phyloP scores from a whole-genome alignment of 2,329 filamentous ascomycete species.

The Monilinia laxa region DNA sequence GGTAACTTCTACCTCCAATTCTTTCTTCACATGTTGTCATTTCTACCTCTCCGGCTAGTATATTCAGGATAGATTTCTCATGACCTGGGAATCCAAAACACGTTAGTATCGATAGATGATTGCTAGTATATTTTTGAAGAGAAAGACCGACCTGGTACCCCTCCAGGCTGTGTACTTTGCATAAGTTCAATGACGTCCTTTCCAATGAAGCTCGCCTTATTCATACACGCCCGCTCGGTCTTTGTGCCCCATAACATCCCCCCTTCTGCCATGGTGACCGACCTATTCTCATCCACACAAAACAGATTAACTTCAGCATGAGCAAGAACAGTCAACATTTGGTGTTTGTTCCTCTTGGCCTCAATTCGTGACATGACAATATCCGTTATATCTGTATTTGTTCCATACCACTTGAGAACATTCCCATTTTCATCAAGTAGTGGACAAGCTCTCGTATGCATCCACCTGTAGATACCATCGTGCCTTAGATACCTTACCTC shows the following conservation, averaged over 20 bases:
- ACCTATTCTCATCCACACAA: slow-evolving; percentile 27
- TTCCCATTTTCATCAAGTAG: slow-evolving; percentile 24
- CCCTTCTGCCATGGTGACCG: slow-evolving; percentile 32
- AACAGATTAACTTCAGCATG: slow-evolving; percentile 35
- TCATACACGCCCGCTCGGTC: not conserved
- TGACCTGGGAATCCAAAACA: slow-evolving; percentile 23
- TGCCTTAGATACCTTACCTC: slow-evolving; percentile 32
- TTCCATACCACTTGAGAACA: slow-evolving; percentile 35
- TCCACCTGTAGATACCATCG: slow-evolving; percentile 35
- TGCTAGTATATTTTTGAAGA: not conserved
- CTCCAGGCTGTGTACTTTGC: slow-evolving; percentile 24
- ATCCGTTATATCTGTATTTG: slow-evolving; percentile 35
- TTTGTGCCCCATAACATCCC: slow-evolving; percentile 27
- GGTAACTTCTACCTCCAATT: slow-evolving; percentile 28
- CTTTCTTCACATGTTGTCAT: slow-evolving; percentile 32
- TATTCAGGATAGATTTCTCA: slow-evolving; percentile 28
- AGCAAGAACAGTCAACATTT: slow-evolving; percentile 32
- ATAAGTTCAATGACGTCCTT: slow-evolving; percentile 27
- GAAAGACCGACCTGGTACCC: slow-evolving; percentile 16
- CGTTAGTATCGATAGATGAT: not conserved
- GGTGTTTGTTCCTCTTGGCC: slow-evolving; percentile 32
- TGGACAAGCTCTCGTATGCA: slow-evolving; percentile 32
- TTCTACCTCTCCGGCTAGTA: slow-evolving; percentile 30
- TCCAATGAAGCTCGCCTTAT: slow-evolving; percentile 26
- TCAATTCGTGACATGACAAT: slow-evolving; percentile 32